Evolutionary conservation across 2,329 filamentous ascomycete genomes (phyloP).

Genomic region (Zopfia rhizophila): DNA sequence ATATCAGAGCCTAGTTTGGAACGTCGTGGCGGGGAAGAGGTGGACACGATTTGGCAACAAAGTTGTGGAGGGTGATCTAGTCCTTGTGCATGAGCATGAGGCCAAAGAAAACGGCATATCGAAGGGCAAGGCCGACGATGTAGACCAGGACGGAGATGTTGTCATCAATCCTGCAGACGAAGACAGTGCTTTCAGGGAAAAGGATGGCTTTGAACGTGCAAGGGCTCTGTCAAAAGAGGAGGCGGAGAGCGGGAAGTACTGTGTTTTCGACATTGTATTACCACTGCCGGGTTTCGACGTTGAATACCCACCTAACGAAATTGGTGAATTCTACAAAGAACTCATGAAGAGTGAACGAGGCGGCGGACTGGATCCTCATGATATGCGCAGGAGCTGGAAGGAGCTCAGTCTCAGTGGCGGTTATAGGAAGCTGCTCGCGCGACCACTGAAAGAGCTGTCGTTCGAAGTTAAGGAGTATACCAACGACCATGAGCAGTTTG

Average conservation of each 20-base stretch:
- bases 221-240: slow-evolving; percentile 81
- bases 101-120: slow-evolving; percentile 54
- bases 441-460: slow-evolving; percentile 70
- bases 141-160: slow-evolving; percentile 72
- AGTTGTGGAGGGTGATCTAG: slow-evolving; percentile 86
- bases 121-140: slow-evolving; percentile 37
- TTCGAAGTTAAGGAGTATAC: slow-evolving; percentile 77
- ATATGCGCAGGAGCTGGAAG: slow-evolving; percentile 87
- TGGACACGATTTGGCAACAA: slow-evolving; percentile 78
- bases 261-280: slow-evolving; percentile 88
- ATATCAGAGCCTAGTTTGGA: slow-evolving; percentile 96
- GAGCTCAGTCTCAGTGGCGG: slow-evolving; percentile 89
- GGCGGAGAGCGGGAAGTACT: slow-evolving; percentile 77
- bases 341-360: slow-evolving; percentile 87
- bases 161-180: slow-evolving; percentile 69
- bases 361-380: slow-evolving; percentile 80
- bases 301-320: slow-evolving; percentile 82
- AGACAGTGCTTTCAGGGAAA: slow-evolving; percentile 64
- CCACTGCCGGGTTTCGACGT: slow-evolving; percentile 94
- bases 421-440: slow-evolving; percentile 85
- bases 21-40: slow-evolving; percentile 81
- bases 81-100: slow-evolving; percentile 71
- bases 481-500: slow-evolving; percentile 82
- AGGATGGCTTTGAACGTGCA: slow-evolving; percentile 73
- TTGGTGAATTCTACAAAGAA: slow-evolving; percentile 82